phyloP scores from a whole-genome alignment of 208 protist species.

The Phytomonas sp. region DNA sequence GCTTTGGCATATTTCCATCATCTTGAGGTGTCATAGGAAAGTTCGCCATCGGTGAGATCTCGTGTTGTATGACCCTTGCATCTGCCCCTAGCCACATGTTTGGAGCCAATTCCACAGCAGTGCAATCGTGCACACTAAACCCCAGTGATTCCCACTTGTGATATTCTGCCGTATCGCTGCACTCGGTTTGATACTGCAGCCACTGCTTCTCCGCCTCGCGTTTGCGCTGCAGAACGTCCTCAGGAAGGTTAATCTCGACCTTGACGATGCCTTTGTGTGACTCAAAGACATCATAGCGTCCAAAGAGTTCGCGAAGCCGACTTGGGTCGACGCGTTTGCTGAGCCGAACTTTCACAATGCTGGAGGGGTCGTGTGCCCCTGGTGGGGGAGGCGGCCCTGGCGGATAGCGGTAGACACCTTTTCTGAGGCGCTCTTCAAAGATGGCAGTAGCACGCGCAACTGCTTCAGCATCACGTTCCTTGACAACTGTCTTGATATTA shows the following conservation, averaged over 20 bases:
- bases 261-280: constrained; percentile 75
- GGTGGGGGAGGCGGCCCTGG: constrained; percentile 78
- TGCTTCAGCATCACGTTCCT: constrained; percentile 75
- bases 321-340: constrained; percentile 50
- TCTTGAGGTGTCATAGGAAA: not conserved
- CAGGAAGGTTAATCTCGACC: constrained; percentile 51
- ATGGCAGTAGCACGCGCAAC: constrained; percentile 47
- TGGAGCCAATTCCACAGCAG: constrained; percentile 66
- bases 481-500: constrained; percentile 69
- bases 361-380: constrained; percentile 41
- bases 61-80: not conserved
- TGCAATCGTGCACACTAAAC: constrained; percentile 63
- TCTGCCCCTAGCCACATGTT: constrained; percentile 37
- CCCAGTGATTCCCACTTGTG: constrained; percentile 37
- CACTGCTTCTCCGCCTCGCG: constrained; percentile 73
- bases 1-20: not conserved
- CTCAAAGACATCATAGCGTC: constrained; percentile 74
- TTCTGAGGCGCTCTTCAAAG: constrained; percentile 60
- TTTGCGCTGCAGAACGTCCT: constrained; percentile 58
- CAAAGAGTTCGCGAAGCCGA: constrained; percentile 69
- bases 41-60: constrained; percentile 3
- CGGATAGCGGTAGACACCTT: constrained; percentile 73
- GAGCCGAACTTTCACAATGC: constrained; percentile 62
- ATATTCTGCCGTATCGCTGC: constrained; percentile 58
- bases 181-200: constrained; percentile 59